These are phyloP conservation scores for Neurospora discreta DNA, from an alignment of 495 filamentous ascomycete species.

Conservation along the genomic window DNA sequence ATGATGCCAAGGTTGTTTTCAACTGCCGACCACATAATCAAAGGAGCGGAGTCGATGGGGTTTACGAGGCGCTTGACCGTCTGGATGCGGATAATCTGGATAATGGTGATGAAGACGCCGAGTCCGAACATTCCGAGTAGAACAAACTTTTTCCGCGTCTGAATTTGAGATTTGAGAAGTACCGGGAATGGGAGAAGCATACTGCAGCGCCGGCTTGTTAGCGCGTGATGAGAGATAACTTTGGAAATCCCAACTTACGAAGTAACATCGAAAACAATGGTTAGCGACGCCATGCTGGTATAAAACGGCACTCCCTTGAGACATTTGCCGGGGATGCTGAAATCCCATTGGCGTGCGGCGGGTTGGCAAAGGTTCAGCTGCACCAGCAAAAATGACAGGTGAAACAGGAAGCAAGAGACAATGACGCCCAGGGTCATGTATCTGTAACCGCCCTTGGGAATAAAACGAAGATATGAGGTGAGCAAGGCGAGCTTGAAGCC, in stretches of 20 bases:
- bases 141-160: constrained; percentile 27
- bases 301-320: constrained; percentile 33
- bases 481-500: constrained; percentile 44
- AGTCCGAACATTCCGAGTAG: constrained; percentile 38
- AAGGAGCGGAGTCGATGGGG: constrained; percentile 33
- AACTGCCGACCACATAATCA: constrained; percentile 42
- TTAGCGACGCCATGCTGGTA: constrained; percentile 27
- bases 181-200: constrained; percentile 40
- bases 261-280: constrained; percentile 37
- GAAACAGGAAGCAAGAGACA: constrained; percentile 21
- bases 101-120: constrained; percentile 42
- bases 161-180: constrained; percentile 33
- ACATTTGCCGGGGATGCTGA: constrained; percentile 28
- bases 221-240: not conserved
- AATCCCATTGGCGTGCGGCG: constrained; percentile 38
- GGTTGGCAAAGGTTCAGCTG: constrained; percentile 36
- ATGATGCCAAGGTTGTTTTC: constrained; percentile 43
- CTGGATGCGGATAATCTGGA: constrained; percentile 45
- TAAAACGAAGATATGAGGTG: constrained; percentile 39
- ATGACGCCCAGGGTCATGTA: constrained; percentile 23
- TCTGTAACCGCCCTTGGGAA: constrained; percentile 31
- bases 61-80: constrained; percentile 31
- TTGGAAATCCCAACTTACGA: constrained; percentile 24
- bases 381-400: constrained; percentile 25
- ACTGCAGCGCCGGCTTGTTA: constrained; percentile 12